A percentile compares a stretch with the other conserved stretches of the same genome.
phyloP scores from a whole-genome alignment of 495 filamentous ascomycete species.

The Thozetella sp. region DNA sequence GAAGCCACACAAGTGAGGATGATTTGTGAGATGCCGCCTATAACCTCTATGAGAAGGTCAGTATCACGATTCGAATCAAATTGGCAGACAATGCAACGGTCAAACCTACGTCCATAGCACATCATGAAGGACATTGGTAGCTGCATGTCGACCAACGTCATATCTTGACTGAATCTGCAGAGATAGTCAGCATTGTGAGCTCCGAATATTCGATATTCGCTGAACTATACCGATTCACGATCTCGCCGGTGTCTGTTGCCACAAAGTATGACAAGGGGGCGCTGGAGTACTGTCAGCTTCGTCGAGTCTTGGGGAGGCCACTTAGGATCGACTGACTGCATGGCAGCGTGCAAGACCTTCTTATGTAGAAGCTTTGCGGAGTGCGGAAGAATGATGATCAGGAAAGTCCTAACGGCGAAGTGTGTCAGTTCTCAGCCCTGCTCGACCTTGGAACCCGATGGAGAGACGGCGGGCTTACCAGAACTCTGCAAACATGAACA shows the following conservation, averaged over 20 bases:
- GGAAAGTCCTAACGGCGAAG: slow-evolving; percentile 2
- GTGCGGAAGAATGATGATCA: slow-evolving; percentile 10
- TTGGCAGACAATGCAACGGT: too few species aligned
- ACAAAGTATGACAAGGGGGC: slow-evolving; percentile 21
- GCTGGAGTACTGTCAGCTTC: slow-evolving; percentile 1
- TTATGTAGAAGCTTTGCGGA: slow-evolving; percentile 6
- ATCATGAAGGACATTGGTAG: slow-evolving; percentile 15
- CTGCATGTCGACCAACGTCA: slow-evolving; percentile 20
- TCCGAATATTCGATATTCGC: too few species aligned
- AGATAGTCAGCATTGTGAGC: too few species aligned
- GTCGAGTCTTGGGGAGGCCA: neutral
- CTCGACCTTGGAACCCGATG: neutral
- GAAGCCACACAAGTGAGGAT: slow-evolving; percentile 13
- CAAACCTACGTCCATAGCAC: slow-evolving; percentile 7
- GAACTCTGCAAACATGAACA: slow-evolving; percentile 6
- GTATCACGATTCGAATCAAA: neutral
- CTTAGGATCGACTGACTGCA: slow-evolving; percentile 2
- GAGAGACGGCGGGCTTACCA: slow-evolving; percentile 3
- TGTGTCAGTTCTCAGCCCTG: too few species aligned
- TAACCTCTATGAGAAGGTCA: neutral
- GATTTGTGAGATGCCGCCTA: slow-evolving; percentile 1
- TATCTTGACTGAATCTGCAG: slow-evolving; percentile 28
- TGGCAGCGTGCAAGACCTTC: slow-evolving; percentile 9
- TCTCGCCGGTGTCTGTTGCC: slow-evolving; percentile 17
- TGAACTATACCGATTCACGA: slow-evolving; percentile 17